These are phyloP conservation scores for Rubus idaeus DNA, from an alignment of 306 rosid genomes.

Conservation along the genomic window DNA sequence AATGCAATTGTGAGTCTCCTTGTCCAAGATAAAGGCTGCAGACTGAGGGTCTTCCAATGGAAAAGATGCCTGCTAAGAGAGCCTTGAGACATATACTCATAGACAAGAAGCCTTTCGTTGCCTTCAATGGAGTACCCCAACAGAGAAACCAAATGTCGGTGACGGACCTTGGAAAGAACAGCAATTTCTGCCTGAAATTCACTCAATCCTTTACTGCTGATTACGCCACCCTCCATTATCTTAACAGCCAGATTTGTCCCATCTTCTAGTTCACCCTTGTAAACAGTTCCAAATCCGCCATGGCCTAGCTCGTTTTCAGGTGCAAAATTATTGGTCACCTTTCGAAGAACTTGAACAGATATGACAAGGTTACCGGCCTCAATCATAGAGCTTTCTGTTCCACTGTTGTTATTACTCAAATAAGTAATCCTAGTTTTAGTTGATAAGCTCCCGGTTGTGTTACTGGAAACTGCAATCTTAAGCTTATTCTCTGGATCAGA, in stretches of 20 bases:
- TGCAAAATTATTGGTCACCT: slow-evolving; percentile 58
- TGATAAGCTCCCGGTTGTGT: slow-evolving; percentile 47
- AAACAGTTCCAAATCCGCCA: slow-evolving; percentile 89
- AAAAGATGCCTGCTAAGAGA: slow-evolving; percentile 87
- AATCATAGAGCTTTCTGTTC: slow-evolving; percentile 46
- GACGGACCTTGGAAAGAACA: slow-evolving; percentile 81
- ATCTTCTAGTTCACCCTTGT: slow-evolving; percentile 75
- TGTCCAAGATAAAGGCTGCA: slow-evolving; percentile 72
- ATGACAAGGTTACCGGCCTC: slow-evolving; percentile 59
- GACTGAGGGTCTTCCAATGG: slow-evolving; percentile 62
- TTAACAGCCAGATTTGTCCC: slow-evolving; percentile 77
- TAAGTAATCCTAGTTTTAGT: slow-evolving; percentile 50
- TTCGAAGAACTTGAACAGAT: slow-evolving; percentile 66
- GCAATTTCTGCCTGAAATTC: slow-evolving; percentile 77
- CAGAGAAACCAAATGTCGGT: slow-evolving; percentile 72
- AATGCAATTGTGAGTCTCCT: slow-evolving; percentile 71
- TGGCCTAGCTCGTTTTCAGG: slow-evolving; percentile 71
- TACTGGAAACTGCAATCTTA: slow-evolving; percentile 58
- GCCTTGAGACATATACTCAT: slow-evolving; percentile 79
- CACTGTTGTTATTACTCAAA: slow-evolving; percentile 44
- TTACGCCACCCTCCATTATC: slow-evolving; percentile 72
- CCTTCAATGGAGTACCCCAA: slow-evolving; percentile 71
- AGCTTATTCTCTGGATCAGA: slow-evolving; percentile 50
- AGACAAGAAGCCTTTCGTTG: slow-evolving; percentile 70
- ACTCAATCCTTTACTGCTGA: slow-evolving; percentile 59